Percentiles rank a stretch among this genome's conserved stretches.
These are phyloP conservation scores for Salvia miltiorrhiza DNA, from an alignment of 257 asterid genomes.

Conservation along the genomic window DNA sequence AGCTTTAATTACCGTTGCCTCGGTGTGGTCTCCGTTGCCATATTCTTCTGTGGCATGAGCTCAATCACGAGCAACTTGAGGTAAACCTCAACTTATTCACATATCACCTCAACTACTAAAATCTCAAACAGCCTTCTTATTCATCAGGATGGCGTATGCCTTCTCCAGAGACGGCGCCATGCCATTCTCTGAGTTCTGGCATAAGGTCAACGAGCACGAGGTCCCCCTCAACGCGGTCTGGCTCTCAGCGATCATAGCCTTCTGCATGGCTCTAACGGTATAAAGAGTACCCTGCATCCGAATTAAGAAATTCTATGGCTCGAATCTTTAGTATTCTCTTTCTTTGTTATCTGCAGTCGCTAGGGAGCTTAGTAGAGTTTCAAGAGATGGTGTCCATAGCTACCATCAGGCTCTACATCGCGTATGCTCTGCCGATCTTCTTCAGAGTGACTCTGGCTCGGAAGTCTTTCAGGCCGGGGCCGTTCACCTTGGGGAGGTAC, in stretches of 20 bases:
- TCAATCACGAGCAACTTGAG: conserved; percentile 94
- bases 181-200: conserved; percentile 88
- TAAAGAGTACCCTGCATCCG: no score
- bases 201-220: conserved; percentile 80
- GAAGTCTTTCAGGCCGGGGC: conserved; percentile 71
- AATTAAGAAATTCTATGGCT: no score
- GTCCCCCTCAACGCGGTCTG: conserved; percentile 91
- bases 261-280: conserved; percentile 96
- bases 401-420: conserved; percentile 90
- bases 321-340: no score
- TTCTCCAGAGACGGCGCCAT: conserved; percentile 98
- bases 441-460: conserved; percentile 88
- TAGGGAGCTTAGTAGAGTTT: conserved; percentile 92
- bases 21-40: conserved; percentile 70
- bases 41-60: conserved; percentile 95
- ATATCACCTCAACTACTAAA: background rate
- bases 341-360: conserved; percentile 56
- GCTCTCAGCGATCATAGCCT: conserved; percentile 75
- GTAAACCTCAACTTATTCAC: conserved; percentile 30
- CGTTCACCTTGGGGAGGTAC: conserved; percentile 75
- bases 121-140: background rate
- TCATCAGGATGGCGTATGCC: conserved; percentile 81
- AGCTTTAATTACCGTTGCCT: no score
- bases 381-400: conserved; percentile 98
- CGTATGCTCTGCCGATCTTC: conserved; percentile 88